Evolutionary conservation across 1,284 basidiomycete species (phyloP), one percentile per base, ranked within the genome.

Genomic region (Caloboletus inedulis): DNA sequence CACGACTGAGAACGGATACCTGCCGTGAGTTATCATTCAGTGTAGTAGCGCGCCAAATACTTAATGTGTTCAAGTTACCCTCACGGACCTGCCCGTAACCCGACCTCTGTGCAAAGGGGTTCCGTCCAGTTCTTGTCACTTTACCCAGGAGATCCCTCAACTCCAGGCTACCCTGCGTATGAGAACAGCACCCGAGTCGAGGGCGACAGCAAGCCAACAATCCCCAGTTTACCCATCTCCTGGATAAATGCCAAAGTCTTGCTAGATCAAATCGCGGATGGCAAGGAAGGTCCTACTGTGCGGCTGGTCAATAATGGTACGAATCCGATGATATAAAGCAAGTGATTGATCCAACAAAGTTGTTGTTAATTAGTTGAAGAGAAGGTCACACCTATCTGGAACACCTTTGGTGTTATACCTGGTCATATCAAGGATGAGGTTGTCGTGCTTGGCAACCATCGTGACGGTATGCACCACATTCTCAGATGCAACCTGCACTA

Each of bases 371-470:
- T 70, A 78, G 62, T 77, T 80, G 55, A 85, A 72, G 58, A 72
- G 44, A 69, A 65, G 37, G 49, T 71, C 23, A 67, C 68, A 10
- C 80, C 80, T 12, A 80, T 82, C 46, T 79, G 81, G 81, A 87
- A 92, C 70, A 80, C 80, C 0, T 85, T 90, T 72, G 87, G 84
- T 21, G 77, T 84, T 29, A 85, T 92, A 55, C 89, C 89, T 12
- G 89, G 89, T 2, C 78, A 83, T 56, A 78, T 91, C 59, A 80
- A 82, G 52, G 81, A 89, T 61, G 88, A 91, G 59, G 82, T 90
- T 2, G 77, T 91, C 29, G 66, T 92, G 14, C 63, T 92, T 25
- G 91, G 91, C 4, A 85, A 85, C 56, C 89, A 91, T 65, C 78
- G 87, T 43, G 88, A 90, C 70, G 84, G 83, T 78, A 52, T 58